Percentiles rank a stretch among this genome's conserved stretches.
phyloP scores from a whole-genome alignment of 805 yeast species.

The Candida tibetensis region DNA sequence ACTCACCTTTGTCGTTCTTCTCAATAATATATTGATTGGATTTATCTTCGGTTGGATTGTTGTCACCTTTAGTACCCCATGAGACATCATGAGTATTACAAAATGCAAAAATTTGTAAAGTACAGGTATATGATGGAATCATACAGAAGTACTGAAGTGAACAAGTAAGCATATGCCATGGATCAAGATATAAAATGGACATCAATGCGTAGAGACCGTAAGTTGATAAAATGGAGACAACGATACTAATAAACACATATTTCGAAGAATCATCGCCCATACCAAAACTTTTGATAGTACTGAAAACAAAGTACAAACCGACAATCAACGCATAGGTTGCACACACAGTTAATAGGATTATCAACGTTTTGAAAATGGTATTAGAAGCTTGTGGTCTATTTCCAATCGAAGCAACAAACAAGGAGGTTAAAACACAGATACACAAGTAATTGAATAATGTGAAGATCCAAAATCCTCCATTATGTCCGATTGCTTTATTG shows the following conservation, averaged over 20 bases:
- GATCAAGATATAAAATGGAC: conserved; percentile 85
- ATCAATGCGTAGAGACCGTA: conserved; percentile 83
- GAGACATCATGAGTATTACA: conserved; percentile 98
- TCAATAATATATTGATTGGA: conserved; percentile 80
- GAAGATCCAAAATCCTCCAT: conserved; percentile 81
- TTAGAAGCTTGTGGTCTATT: conserved; percentile 97
- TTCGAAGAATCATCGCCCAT: conserved; percentile 37
- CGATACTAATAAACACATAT: conserved; percentile 66
- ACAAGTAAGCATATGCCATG: conserved; percentile 93
- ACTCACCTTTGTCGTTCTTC: conserved; percentile 74
- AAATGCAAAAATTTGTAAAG: conserved; percentile 92
- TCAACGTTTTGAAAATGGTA: conserved; percentile 67
- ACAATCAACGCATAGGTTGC: conserved; percentile 78
- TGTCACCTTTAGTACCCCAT: conserved; percentile 99
- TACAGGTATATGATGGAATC: conserved; percentile 88
- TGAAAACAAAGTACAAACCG: conserved; percentile 75
- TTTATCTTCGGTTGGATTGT: conserved; percentile 57
- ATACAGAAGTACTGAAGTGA: conserved; percentile 83
- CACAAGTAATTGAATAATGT: conserved; percentile 83
- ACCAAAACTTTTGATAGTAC: conserved; percentile 45
- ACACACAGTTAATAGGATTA: conserved; percentile 71
- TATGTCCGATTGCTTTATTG: conserved; percentile 47
- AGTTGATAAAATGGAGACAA: conserved; percentile 83
- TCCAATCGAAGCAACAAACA: conserved; percentile 92
- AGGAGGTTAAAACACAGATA: conserved; percentile 78